These are phyloP conservation scores for Echeveria elegans DNA, from an alignment of 164 flowering plant species.

Conservation along the genomic window DNA sequence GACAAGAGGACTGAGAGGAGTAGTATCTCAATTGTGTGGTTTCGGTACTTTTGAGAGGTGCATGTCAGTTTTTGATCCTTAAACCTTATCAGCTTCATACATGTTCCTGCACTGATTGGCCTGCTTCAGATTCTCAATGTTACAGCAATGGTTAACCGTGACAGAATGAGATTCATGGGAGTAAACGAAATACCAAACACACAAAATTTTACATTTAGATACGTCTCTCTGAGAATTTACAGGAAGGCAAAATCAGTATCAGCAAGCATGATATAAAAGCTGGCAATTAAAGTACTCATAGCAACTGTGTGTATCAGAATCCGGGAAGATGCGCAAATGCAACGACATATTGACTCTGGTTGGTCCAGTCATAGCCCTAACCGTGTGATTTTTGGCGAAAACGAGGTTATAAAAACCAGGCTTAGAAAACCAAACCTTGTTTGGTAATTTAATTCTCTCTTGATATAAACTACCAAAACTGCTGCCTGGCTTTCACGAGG, in stretches of 20 bases:
- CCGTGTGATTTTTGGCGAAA: no score
- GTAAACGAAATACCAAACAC: no score
- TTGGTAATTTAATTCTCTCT: conserved; percentile 7
- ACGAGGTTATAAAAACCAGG: not conserved
- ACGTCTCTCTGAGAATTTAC: not conserved
- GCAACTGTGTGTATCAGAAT: no score
- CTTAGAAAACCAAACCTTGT: not conserved
- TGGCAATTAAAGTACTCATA: no score
- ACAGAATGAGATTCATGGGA: no score
- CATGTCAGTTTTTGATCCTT: not conserved
- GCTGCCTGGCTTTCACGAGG: conserved; percentile 12
- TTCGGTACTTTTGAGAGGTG: not conserved
- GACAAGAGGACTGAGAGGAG: no score
- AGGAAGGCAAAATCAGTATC: not conserved
- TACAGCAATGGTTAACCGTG: no score
- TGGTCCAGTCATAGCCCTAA: not conserved
- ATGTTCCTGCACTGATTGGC: conserved; percentile 1
- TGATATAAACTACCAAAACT: conserved; percentile 15
- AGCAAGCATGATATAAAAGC: not conserved
- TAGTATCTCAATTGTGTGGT: not conserved
- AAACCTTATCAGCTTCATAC: not conserved
- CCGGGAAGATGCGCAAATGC: no score
- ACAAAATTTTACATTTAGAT: not conserved
- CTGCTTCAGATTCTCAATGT: not conserved
- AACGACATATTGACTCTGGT: not conserved